Base-by-base conservation (phyloP, 2,329 filamentous ascomycete species). In the Coniella vitis region DNA sequence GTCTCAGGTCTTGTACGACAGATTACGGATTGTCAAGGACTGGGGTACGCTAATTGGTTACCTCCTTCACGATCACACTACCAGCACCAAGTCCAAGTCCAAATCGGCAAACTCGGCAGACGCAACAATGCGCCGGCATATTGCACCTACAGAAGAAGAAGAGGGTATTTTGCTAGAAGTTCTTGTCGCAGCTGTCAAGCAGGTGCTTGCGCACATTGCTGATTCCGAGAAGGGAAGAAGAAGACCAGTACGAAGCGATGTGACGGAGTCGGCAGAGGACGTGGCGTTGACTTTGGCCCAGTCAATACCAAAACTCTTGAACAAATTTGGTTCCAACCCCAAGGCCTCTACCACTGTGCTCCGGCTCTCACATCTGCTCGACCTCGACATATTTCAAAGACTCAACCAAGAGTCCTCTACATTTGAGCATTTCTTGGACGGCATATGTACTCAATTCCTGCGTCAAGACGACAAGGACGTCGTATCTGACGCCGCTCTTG, bases 21-120 rank as follows among this genome's bases (percentile, higher is more conserved):
- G 86, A 57, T 79, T 96, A 52, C 74, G 81, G 1, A 88, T 93
- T 58, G 76, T 96, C 25, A 80, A 82, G 56, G 83, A 90, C 49
- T 98, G 93, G 93, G 87, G 95, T 61, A 77, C 86, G 4, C 68
- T 98, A 49, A 86, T 90, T 21, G 90, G 90, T 14, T 98, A 96
- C 64, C 76, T 98, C 7, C 73, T 98, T 2, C 95, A 88, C 62
- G 93, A 98, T 60, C 90, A 97, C 65, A 93, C 90, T 0, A 76
- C 75, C 1, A 81, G 78, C 61, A 69, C 60, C 63, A 80, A 64
- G 48, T 69, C 75, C 13, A 77, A 68, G 55, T 56, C 58, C 10
- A 61, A 54, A 40, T 54, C 61, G 5, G 62, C 57, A 53, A 55
- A 48, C 39, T 63, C 62, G 12, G 68, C 80, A 1, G 78, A 87